These are phyloP conservation scores for Clathrus columnatus DNA, from an alignment of 768 basidiomycete genomes.

Conservation along the genomic window DNA sequence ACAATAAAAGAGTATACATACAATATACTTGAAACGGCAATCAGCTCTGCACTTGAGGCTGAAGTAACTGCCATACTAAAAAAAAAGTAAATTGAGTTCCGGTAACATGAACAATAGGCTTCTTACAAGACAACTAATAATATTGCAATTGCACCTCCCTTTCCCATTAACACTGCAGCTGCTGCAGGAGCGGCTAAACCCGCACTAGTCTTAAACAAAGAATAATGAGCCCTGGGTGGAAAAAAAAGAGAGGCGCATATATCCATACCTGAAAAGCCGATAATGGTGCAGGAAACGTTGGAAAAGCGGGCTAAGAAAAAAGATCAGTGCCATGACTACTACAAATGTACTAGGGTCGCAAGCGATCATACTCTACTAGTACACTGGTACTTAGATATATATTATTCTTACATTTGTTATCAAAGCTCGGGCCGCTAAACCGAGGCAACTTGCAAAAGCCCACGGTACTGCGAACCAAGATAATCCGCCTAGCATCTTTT, in stretches of 20 bases:
- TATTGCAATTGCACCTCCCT: constrained; percentile 34
- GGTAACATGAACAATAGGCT: background rate
- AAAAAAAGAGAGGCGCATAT: background rate
- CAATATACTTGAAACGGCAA: constrained; percentile 37
- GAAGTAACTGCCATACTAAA: constrained; percentile 39
- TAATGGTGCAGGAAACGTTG: constrained; percentile 41
- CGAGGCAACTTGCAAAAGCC: constrained; percentile 40
- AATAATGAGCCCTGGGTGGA: constrained; percentile 5
- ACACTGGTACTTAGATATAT: no score
- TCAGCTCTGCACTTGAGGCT: constrained; percentile 37
- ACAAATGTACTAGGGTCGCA: background rate
- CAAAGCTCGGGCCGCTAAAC: constrained; percentile 33
- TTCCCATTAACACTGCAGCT: constrained; percentile 37
- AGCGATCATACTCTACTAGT: no score
- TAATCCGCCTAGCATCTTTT: constrained; percentile 47
- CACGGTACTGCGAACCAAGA: constrained; percentile 53
- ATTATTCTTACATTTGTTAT: constrained; percentile 21
- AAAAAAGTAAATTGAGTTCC: background rate
- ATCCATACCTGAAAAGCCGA: constrained; percentile 19
- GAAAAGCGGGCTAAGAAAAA: constrained; percentile 35
- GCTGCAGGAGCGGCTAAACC: constrained; percentile 41
- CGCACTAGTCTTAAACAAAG: constrained; percentile 25
- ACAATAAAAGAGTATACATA: constrained; percentile 18
- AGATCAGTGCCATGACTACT: constrained; percentile 1
- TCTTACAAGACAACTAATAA: constrained; percentile 35